Percentiles rank a stretch among this genome's conserved stretches.
Conservation (phyloP, 139 green algal species). For the Micractinium conductrix region DNA sequence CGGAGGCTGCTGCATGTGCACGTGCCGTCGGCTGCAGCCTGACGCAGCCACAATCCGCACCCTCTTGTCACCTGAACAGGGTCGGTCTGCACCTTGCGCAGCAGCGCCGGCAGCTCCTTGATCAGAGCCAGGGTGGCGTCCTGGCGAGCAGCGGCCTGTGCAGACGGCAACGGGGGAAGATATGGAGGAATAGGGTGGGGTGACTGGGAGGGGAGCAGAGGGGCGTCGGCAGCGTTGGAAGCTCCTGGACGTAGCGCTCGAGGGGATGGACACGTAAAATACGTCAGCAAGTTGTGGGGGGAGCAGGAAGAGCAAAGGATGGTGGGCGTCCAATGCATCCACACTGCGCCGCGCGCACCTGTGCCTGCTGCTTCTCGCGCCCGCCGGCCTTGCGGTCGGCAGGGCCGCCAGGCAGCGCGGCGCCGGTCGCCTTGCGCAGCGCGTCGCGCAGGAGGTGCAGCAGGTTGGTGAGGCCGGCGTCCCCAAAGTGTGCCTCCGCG, state of each 20-base stretch:
- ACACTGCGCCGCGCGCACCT: not conserved
- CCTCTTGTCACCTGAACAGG: constrained; percentile 40
- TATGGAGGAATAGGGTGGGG: not conserved
- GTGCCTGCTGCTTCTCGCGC: constrained; percentile 5
- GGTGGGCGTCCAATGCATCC: no score
- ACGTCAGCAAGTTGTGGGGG: no score
- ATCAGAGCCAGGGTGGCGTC: constrained; percentile 61
- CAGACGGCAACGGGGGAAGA: not conserved
- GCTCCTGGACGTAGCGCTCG: no score
- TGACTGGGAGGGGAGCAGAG: no score
- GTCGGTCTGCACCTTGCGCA: constrained; percentile 61
- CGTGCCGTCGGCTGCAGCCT: no score
- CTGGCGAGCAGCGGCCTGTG: constrained; percentile 43
- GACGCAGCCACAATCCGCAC: not conserved
- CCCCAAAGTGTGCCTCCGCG: constrained; percentile 39
- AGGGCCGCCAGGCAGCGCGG: constrained; percentile 3
- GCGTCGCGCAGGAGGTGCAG: constrained; percentile 41
- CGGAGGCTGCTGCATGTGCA: no score
- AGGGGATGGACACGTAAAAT: no score
- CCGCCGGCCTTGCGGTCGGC: constrained; percentile 15
- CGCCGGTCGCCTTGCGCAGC: constrained; percentile 34
- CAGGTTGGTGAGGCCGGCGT: constrained; percentile 51
- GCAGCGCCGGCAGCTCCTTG: constrained; percentile 53
- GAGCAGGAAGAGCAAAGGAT: no score
- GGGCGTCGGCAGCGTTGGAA: no score